Conservation (phyloP, 345 rosid genomes). For the Turnera subulata region DNA sequence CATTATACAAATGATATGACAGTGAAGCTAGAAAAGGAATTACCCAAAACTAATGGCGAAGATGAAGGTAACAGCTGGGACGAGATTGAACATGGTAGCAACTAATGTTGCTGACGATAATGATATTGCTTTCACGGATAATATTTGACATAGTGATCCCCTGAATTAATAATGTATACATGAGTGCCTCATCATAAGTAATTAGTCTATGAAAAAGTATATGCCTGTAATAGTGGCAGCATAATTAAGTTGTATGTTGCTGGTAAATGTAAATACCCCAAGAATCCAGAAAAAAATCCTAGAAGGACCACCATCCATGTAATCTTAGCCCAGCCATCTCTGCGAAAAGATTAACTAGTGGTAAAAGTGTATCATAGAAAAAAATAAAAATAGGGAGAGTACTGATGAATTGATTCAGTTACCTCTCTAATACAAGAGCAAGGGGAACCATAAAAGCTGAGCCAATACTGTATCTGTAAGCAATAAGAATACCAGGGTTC, state of each 20-base stretch:
- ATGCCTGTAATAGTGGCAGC: not conserved
- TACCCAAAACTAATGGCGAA: not conserved
- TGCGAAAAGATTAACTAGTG: no score
- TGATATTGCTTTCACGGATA: not conserved
- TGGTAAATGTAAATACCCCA: not conserved
- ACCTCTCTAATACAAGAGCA: constrained; percentile 2
- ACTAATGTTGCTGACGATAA: not conserved
- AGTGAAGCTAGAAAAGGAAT: not conserved
- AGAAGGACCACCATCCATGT: constrained; percentile 4
- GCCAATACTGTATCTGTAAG: not conserved
- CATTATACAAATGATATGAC: no score
- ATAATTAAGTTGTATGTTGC: not conserved
- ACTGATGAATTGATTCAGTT: no score
- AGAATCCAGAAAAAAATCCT: constrained; percentile 6
- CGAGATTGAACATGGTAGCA: not conserved
- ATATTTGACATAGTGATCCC: not conserved
- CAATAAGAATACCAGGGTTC: no score
- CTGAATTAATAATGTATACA: not conserved
- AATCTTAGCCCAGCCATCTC: not conserved
- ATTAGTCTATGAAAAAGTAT: not conserved
- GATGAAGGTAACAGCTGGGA: not conserved
- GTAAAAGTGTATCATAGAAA: no score
- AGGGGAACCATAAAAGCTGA: not conserved
- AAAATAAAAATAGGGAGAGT: no score
- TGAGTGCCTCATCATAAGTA: not conserved